A percentile compares a stretch with the other conserved stretches of the same genome.
Conservation (phyloP, 2,329 filamentous ascomycete genomes). For the Ceratocystis destructans region DNA sequence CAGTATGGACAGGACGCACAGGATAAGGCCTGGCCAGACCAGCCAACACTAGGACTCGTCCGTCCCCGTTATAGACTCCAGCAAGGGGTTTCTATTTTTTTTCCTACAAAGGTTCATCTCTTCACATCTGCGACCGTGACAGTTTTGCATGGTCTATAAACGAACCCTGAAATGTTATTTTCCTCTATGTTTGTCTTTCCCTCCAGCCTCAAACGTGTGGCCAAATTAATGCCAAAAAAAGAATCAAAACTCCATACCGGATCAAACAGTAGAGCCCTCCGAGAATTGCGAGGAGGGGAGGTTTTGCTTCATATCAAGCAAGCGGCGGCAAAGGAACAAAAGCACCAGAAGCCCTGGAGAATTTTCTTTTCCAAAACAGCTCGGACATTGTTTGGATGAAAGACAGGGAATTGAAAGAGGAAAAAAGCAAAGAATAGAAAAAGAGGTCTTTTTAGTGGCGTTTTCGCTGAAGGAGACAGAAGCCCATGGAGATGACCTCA, state of each 20-base stretch:
- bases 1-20: no score
- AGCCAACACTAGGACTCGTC: no score
- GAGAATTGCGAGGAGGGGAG: neutral
- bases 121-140: slow-evolving; percentile 4
- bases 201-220: neutral
- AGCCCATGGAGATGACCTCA: neutral
- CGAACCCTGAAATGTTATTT: neutral
- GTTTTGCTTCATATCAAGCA: neutral
- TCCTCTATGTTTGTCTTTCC: neutral
- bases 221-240: neutral
- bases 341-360: neutral
- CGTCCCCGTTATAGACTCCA: neutral
- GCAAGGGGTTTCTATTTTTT: neutral
- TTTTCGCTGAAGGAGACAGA: neutral
- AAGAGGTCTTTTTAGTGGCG: neutral
- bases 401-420: neutral
- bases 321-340: neutral
- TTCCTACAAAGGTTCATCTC: neutral
- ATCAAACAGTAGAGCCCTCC: neutral
- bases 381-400: slow-evolving; percentile 3
- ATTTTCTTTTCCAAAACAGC: neutral
- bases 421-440: neutral
- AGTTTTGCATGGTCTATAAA: neutral
- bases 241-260: neutral
- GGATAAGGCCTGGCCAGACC: no score